phyloP scores from a whole-genome alignment of 495 filamentous ascomycete species.

The Jackrogersella minutella region DNA sequence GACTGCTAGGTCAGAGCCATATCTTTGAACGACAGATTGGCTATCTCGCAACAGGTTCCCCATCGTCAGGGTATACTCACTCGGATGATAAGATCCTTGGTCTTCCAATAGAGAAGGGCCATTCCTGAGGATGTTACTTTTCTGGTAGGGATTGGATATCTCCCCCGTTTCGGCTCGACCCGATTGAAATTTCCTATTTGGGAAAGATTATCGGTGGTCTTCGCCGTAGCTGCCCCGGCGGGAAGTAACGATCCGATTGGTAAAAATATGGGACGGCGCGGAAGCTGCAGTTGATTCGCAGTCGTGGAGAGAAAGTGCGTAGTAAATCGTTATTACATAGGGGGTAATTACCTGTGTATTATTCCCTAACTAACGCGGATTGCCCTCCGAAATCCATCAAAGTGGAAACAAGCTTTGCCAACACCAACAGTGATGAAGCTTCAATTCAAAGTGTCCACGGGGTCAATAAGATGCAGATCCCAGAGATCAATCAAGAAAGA shows the following conservation, averaged over 20 bases:
- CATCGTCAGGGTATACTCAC: neutral
- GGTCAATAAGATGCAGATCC: slow-evolving; percentile 21
- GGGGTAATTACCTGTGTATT: no score
- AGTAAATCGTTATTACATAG: no score
- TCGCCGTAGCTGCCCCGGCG: neutral
- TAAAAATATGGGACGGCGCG: no score
- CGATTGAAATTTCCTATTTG: neutral
- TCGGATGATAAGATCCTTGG: neutral
- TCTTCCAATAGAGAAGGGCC: neutral
- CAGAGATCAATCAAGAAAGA: slow-evolving; percentile 25
- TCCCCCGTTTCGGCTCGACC: neutral
- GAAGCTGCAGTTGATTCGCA: neutral
- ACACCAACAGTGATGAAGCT: neutral
- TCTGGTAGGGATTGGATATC: neutral
- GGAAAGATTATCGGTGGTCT: slow-evolving; percentile 2
- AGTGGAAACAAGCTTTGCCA: neutral
- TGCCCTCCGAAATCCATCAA: no score
- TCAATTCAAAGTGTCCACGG: neutral
- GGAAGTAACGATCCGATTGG: neutral
- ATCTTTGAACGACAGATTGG: neutral
- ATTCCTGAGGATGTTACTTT: neutral
- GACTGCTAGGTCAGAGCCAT: neutral
- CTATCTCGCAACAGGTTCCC: neutral
- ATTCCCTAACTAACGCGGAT: no score
- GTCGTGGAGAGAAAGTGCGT: no score